Evolutionary conservation across 257 asterid genomes (phyloP), one percentile per base, ranked within the genome.

Genomic region (Penstemon barbatus): DNA sequence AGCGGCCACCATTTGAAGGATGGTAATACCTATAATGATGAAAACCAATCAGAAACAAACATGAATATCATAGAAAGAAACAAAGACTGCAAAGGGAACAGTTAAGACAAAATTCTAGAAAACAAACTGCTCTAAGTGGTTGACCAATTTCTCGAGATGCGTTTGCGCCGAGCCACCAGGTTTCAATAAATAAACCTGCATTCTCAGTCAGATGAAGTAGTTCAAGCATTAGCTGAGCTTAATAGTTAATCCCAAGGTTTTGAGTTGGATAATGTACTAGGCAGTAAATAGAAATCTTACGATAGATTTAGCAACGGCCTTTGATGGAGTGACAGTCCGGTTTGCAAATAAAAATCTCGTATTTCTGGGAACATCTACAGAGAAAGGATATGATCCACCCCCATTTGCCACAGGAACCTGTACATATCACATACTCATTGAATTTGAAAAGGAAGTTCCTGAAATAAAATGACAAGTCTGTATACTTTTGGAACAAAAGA

Each of bases 401-500:
- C 97, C 99, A 80, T 80, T 91, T 76, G 97, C 99, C 80, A 94
- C 97, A 43, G 99, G 99, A 80, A 94, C 99, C 99, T 94, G 86
- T 57, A 79, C 63, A 75, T 53, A 72, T 68, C 77, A 80, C 70
- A 65, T 61, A 79, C 37, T 55, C 53, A 70, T 54, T 59, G 69
- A 61, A 50, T 53, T 52, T 13, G 49, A 43, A 73, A 37, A 8
- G 11, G 33, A 61, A 39, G 61, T 36, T 57, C 69, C 62, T 46
- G 15, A 56, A 70, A 64, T 40, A 65, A 52, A 74, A 60, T 38
- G 66, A 11, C 43, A 57, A 4, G 59, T 55, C 25, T 49, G 68
- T 58, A 19, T 52, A 68, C 52, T 46, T 71, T 45, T 33, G 57
- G 63, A 68, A 54, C 40, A 15, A 55, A 53, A 53, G 71, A 62